These are phyloP conservation scores for Castanea mollissima DNA, from an alignment of 306 rosid species.

Conservation along the genomic window DNA sequence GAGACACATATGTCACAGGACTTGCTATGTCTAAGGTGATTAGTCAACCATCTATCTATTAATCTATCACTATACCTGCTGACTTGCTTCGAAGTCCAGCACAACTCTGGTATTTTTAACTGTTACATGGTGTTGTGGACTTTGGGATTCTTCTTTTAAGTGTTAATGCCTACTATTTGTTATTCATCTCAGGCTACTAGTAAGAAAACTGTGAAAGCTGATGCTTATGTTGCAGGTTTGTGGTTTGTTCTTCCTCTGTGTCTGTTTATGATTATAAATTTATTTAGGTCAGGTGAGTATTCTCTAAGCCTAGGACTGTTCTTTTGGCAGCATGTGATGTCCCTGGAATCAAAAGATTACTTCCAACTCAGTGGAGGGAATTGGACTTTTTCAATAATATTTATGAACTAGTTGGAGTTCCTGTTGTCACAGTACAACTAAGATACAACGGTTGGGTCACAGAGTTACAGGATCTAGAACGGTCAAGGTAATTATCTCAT, in stretches of 20 bases:
- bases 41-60: not conserved
- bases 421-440: constrained; percentile 98
- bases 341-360: constrained; percentile 90
- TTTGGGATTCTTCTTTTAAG: constrained; percentile 4
- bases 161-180: constrained; percentile 7
- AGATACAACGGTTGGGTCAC: constrained; percentile 99
- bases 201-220: constrained; percentile 80
- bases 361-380: constrained; percentile 85
- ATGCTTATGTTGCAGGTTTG: constrained; percentile 96
- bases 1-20: constrained; percentile 66
- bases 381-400: constrained; percentile 74
- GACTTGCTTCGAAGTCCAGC: not conserved
- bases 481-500: constrained; percentile 68
- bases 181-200: constrained; percentile 68
- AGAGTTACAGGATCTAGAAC: constrained; percentile 87
- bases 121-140: not conserved
- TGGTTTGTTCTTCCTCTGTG: constrained; percentile 20
- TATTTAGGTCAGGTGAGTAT: constrained; percentile 12
- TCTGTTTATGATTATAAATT: not conserved
- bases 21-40: constrained; percentile 80
- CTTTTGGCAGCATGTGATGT: constrained; percentile 88
- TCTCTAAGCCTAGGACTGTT: constrained; percentile 20
- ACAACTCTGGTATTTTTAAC: not conserved
- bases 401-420: constrained; percentile 88
- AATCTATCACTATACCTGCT: not conserved